These are phyloP conservation scores for Jaapia argillacea DNA, from an alignment of 768 basidiomycete species.

Conservation along the genomic window DNA sequence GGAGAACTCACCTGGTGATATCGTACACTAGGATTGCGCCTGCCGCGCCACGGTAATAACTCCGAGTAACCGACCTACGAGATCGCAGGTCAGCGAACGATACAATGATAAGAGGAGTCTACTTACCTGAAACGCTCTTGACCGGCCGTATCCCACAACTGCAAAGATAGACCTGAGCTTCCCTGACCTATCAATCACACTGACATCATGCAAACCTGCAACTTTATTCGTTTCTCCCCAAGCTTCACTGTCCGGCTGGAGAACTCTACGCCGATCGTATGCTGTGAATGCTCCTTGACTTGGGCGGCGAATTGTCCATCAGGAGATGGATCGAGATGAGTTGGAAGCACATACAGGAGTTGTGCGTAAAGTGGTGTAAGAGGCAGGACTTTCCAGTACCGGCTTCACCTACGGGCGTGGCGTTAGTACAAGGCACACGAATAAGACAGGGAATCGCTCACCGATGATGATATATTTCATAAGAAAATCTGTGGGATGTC, in stretches of 20 bases:
- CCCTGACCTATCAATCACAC: not conserved
- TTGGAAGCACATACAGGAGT: conserved; percentile 65
- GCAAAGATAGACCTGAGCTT: conserved; percentile 5
- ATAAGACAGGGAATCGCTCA: conserved; percentile 17
- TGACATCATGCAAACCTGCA: conserved; percentile 69
- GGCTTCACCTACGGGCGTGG: conserved; percentile 63
- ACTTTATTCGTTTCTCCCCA: conserved; percentile 89
- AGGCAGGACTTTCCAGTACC: conserved; percentile 97
- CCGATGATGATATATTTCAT: conserved; percentile 99
- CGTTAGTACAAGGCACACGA: not conserved
- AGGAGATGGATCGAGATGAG: not conserved
- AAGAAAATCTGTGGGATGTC: conserved; percentile 65
- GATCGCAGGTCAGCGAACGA: conserved; percentile 11
- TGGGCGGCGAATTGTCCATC: conserved; percentile 7
- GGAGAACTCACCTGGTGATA: conserved; percentile 65
- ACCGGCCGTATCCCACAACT: conserved; percentile 97
- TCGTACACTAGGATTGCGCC: conserved; percentile 91
- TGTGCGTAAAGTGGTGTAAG: conserved; percentile 93
- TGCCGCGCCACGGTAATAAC: conserved; percentile 92
- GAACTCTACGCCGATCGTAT: conserved; percentile 98
- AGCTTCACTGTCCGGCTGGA: conserved; percentile 88
- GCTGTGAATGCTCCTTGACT: conserved; percentile 96
- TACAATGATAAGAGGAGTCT: conserved; percentile 7
- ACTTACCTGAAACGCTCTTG: conserved; percentile 86
- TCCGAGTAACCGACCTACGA: conserved; percentile 78